Evolutionary conservation across 2,329 filamentous ascomycete species (phyloP).

Genomic region (Seiridium unicorne): DNA sequence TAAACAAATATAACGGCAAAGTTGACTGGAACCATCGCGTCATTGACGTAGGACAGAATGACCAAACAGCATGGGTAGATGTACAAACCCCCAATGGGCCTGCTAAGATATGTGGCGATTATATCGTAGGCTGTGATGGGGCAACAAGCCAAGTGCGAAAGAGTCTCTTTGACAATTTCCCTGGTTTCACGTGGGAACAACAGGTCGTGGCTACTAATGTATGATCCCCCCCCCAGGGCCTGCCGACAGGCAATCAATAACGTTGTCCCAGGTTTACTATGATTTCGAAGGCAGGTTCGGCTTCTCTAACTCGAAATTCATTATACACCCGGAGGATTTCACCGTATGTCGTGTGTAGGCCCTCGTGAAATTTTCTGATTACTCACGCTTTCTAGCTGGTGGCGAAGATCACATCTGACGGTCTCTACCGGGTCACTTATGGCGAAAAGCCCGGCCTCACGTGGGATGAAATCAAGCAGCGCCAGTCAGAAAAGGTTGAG

Average conservation of each 20-base stretch:
- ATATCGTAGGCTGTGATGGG: conserved; percentile 57
- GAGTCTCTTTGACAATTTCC: conserved; percentile 53
- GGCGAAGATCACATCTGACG: conserved; percentile 56
- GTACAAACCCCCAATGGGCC: conserved; percentile 36
- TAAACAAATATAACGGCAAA: conserved; percentile 29
- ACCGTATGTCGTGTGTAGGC: conserved; percentile 27
- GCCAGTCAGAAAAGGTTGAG: conserved; percentile 55
- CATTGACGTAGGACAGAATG: conserved; percentile 44
- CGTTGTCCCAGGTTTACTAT: conserved; percentile 52
- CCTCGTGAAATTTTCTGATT: no score
- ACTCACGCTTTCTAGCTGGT: conserved; percentile 46
- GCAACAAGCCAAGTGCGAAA: conserved; percentile 47
- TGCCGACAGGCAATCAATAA: not conserved
- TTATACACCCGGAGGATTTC: conserved; percentile 60
- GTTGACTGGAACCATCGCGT: conserved; percentile 48
- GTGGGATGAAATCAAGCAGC: conserved; percentile 48
- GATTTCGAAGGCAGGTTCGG: conserved; percentile 53
- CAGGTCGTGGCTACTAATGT: conserved; percentile 65
- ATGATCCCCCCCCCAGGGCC: conserved; percentile 15
- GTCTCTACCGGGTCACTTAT: conserved; percentile 63
- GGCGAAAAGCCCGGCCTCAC: conserved; percentile 54
- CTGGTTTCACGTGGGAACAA: conserved; percentile 57
- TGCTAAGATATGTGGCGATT: conserved; percentile 44
- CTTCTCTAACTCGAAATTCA: conserved; percentile 58
- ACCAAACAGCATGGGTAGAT: conserved; percentile 40